A percentile compares a stretch with the other conserved stretches of the same genome.
phyloP scores from a whole-genome alignment of 2,329 filamentous ascomycete genomes.

The Orbilia blumenaviensis region DNA sequence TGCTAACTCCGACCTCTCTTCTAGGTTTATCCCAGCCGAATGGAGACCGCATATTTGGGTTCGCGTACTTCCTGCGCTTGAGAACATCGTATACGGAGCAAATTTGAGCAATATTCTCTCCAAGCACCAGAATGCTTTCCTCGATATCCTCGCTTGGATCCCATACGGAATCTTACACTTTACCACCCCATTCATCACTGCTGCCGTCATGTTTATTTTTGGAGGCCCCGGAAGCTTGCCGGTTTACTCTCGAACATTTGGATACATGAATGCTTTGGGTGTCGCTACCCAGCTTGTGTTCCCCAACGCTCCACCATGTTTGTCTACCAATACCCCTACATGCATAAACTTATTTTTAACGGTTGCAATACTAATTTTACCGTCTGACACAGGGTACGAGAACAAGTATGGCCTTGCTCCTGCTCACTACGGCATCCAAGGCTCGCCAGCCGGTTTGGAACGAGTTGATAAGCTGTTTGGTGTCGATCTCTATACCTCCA shows the following conservation, averaged over 20 bases:
- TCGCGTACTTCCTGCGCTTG: slow-evolving; percentile 88
- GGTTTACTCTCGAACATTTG: slow-evolving; percentile 85
- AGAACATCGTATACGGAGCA: slow-evolving; percentile 95
- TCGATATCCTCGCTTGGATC: slow-evolving; percentile 90
- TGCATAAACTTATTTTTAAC: slow-evolving; percentile 2
- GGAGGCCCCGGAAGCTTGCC: slow-evolving; percentile 84
- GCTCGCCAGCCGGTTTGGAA: slow-evolving; percentile 86
- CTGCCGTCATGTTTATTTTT: slow-evolving; percentile 83
- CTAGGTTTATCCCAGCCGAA: slow-evolving; percentile 85
- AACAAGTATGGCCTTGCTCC: slow-evolving; percentile 89
- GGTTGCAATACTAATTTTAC: slow-evolving; percentile 10
- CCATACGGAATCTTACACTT: slow-evolving; percentile 94
- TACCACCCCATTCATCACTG: slow-evolving; percentile 81
- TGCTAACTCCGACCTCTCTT: slow-evolving; percentile 18
- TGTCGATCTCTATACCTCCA: slow-evolving; percentile 90
- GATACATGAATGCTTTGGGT: slow-evolving; percentile 88
- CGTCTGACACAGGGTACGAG: slow-evolving; percentile 72
- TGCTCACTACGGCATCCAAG: slow-evolving; percentile 89
- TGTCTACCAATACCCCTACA: slow-evolving; percentile 22
- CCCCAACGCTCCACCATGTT: slow-evolving; percentile 89
- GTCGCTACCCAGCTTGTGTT: slow-evolving; percentile 89
- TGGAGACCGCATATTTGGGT: slow-evolving; percentile 96
- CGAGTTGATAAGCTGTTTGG: slow-evolving; percentile 90
- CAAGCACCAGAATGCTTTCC: slow-evolving; percentile 80
- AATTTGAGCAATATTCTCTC: slow-evolving; percentile 96